Evolutionary conservation across 495 filamentous ascomycete genomes (phyloP).

Genomic region (Neurospora terricola): DNA sequence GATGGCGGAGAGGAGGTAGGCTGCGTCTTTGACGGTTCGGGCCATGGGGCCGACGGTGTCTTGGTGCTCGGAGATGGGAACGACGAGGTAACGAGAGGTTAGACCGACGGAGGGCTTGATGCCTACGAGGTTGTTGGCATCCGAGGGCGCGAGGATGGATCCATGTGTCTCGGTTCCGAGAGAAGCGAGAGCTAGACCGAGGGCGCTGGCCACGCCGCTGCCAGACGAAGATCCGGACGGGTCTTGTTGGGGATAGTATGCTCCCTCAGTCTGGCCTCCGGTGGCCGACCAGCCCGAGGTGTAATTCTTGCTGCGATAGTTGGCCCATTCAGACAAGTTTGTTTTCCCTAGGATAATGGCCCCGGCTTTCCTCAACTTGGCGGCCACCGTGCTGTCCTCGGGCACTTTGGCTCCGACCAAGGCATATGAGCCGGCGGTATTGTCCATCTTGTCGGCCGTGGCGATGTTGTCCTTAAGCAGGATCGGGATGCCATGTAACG

Average conservation of each 20-base stretch:
- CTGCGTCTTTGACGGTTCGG: constrained; percentile 50
- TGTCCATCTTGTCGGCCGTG: constrained; percentile 56
- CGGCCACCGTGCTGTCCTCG: constrained; percentile 35
- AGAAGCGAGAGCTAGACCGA: constrained; percentile 25
- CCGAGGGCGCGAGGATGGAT: constrained; percentile 29
- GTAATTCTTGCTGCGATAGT: constrained; percentile 23
- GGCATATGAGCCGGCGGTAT: constrained; percentile 45
- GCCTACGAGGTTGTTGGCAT: constrained; percentile 37
- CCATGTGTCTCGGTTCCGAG: constrained; percentile 30
- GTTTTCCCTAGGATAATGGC: constrained; percentile 42
- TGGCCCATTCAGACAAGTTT: constrained; percentile 35
- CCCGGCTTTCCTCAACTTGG: constrained; percentile 38
- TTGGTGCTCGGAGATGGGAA: constrained; percentile 52
- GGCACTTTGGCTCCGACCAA: constrained; percentile 41
- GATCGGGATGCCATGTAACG: constrained; percentile 58
- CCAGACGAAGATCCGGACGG: constrained; percentile 24
- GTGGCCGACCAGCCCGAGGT: constrained; percentile 37
- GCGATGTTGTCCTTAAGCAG: constrained; percentile 67
- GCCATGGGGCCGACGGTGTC: constrained; percentile 61
- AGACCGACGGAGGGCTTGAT: constrained; percentile 63
- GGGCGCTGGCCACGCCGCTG: constrained; percentile 15
- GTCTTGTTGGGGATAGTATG: constrained; percentile 31
- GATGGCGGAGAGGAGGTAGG: constrained; percentile 53
- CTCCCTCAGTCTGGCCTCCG: constrained; percentile 33
- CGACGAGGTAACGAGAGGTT: constrained; percentile 49